phyloP scores from a whole-genome alignment of 2,329 filamentous ascomycete species.

The Talaromyces islandicus region DNA sequence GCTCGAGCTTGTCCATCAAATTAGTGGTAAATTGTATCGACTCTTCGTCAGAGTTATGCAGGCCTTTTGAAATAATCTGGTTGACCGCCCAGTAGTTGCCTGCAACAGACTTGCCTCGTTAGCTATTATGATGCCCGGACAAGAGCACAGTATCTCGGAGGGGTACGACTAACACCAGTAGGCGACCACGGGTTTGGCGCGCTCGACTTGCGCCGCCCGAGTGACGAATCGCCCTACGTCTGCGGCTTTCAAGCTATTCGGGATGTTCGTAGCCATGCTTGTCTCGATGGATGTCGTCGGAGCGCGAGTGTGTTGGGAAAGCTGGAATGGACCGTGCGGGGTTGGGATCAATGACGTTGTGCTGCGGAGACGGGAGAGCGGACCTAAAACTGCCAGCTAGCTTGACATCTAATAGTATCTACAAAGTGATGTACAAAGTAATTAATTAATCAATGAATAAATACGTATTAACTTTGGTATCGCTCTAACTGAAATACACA shows the following conservation, averaged over 20 bases:
- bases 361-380: neutral
- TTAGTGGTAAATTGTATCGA: constrained; percentile 72
- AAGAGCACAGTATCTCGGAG: neutral
- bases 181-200: constrained; percentile 76
- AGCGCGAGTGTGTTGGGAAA: neutral
- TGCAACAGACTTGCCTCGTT: constrained; percentile 28
- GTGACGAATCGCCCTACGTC: constrained; percentile 80
- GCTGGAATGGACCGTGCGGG: constrained; percentile 1
- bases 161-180: constrained; percentile 76
- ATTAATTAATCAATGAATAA: neutral
- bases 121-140: neutral
- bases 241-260: constrained; percentile 66
- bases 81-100: constrained; percentile 91
- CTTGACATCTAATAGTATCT: neutral
- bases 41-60: constrained; percentile 74
- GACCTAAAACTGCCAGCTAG: neutral
- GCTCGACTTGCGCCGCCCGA: constrained; percentile 77
- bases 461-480: neutral
- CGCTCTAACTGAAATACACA: neutral
- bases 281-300: neutral
- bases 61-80: constrained; percentile 73
- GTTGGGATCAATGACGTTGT: constrained; percentile 5
- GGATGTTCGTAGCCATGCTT: constrained; percentile 66
- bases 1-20: constrained; percentile 87
- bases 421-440: neutral